Base-by-base conservation (phyloP, 2,329 filamentous ascomycete genomes). In the Ploettnerulaceae sp. region DNA sequence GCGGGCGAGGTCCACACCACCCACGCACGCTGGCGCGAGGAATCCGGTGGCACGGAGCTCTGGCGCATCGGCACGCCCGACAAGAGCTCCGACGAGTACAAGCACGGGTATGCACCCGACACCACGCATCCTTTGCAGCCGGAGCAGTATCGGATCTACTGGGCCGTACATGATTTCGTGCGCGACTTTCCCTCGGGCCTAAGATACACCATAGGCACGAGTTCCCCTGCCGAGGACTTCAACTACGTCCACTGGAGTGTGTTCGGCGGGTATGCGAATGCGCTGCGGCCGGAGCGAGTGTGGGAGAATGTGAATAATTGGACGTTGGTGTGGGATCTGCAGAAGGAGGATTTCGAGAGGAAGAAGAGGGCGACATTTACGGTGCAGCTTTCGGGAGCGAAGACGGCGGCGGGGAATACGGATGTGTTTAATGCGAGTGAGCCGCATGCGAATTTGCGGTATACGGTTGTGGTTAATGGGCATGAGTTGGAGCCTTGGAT, bases 241-340 rank as follows among this genome's bases (percentile, higher is more conserved):
- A 84, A 84, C 62, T 82, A 82, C 45, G 74, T 82, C 3, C 81
- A 84, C 59, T 84, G 79, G 81, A 76, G 73, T 47, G 77, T 79
- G 7, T 82, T 80, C 55, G 78, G 79, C 1, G 74, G 75, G 5
- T 66, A 74, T 21, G 75, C 67, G 1, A 74, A 79, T 60, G 70
- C 62, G 11, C 43, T 68, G 3, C 67, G 75, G 0, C 62, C 67
- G 1, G 64, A 70, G 34, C 62, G 69, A 4, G 71, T 72, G 39
- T 64, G 66, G 32, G 65, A 69, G 15, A 69, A 69, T 52, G 69
- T 79, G 20, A 79, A 78, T 59, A 79, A 81, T 61, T 81, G 77
- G 78, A 81, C 73, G 0, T 66, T 82, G 21, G 56, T 70, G 0
- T 82, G 79, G 49, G 69, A 76, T 45, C 57, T 76, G 39, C 62